Evolutionary conservation across 345 rosid genomes (phyloP), one percentile per base, ranked within the genome.

Genomic region (Eucalyptus paniculata): DNA sequence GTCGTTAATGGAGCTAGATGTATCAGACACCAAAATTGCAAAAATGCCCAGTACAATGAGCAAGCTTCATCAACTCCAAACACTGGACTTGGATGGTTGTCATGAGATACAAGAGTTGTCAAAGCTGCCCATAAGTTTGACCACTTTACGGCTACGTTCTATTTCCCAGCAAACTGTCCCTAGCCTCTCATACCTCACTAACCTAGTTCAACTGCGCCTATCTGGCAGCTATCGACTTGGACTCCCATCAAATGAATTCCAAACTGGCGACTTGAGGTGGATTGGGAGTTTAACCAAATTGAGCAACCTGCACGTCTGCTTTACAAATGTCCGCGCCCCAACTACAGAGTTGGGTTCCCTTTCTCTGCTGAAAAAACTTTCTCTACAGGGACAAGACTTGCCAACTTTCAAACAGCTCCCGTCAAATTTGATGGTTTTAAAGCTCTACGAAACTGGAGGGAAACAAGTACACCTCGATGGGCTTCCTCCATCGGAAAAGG

Each of bases 201-300:
- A 24, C 1, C 2, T 56, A 56, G 62, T 24, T 56, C 1, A 56
- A 0, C 6, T 56, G 30, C 0, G 1, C 62, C 62, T 56, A 21
- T 56, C 6, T 2, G 0, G 0, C 1, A 0, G 5, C 28, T 54
- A 1, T 54, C 0, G 2, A 3, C 0, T 0, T 19, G 4, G 0
- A 0, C 1, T 9, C 26, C 4, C 6, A 4, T 21, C 12, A 9
- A 4, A 56, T 56, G 4, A 4, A 56, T 23, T 9, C 24, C 60
- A 23, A 56, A 56, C 60, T 1, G 5, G 28, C 12, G 60, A 56
- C 12, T 56, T 23, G 12, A 0, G 5, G 60, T 56, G 60, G 60
- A 56, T 56, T 2, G 12, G 28, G 28, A 56, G 11, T 9, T 54
- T 54, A 54, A 23, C 28, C 60, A 56, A 23, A 56, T 12, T 56